Base-by-base conservation (phyloP, 148 eudicot genomes). In the Diospyros kaki region DNA sequence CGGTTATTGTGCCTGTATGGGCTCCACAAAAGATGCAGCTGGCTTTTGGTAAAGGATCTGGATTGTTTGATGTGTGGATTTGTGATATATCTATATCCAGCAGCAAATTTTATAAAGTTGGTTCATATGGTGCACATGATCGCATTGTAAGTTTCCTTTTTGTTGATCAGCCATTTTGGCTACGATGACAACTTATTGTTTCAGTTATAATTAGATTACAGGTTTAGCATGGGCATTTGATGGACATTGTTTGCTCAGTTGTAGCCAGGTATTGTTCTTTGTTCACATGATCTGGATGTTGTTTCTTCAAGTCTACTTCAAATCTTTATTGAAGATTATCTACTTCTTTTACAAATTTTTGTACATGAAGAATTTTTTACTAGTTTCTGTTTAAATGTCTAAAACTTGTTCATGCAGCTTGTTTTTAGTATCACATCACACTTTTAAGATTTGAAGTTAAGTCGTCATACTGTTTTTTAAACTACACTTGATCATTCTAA, bases 21-120 rank as follows among this genome's bases (percentile, higher is more conserved):
- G 76, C 87, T 42, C 83, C 86, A n/a, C 72, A 73, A 76, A 89
- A 83, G 78, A 65, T 89, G 73, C 78, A 83, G 62, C 68, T 93
- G 78, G 99, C 99, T 73, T 75, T 89, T 78, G 99, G 99, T 72
- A 90, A 81, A 86, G 96, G 93, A 84, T 95, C 97, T 79, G 99
- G 99, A 41, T 78, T 89, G 73, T 74, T 95, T 81, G 94, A 95
- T 79, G 84, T 91, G 62, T 84, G 86, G 87, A 82, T 73, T 58
- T 84, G 82, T 79, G 89, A 89, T 73, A 75, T 77, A 42, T 53
- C 79, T 72, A 73, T 79, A 46, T 78, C 80, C 67, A 69, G 75
- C 41, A 66, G 78, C 77, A 83, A 74, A 69, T 75, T 87, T 64
- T 74, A 83, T 66, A 87, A 83, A 76, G 71, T 80, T 71, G 88